Evolutionary conservation across 768 basidiomycete genomes (phyloP), one percentile per base, ranked within the genome.

Genomic region (Leccinum disarticulatum): DNA sequence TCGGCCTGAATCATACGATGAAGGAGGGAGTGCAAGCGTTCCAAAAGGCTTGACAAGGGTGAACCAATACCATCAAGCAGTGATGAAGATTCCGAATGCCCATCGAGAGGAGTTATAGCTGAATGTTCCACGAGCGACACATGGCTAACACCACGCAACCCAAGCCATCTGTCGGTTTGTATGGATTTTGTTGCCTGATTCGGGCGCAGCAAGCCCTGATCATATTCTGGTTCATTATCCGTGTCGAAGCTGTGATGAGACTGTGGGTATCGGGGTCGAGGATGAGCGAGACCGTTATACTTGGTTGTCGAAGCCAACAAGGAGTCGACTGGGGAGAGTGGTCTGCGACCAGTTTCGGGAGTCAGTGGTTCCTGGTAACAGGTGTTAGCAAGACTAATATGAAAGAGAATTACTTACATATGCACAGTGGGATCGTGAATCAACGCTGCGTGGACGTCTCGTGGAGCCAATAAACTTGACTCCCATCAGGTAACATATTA

Each of bases 71-170:
- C 81, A 25, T 90, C 82, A 4, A 81, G 78, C 51, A 87, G 71
- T 0, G 91, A 90, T 0, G 92, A 91, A 0, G 88, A 84, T 66
- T 94, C 90, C 0, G 91, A 93, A 33, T 79, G 82, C 17, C 80
- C 82, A 51, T 91, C 88, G 30, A 80, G 75, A 6, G 81, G 79
- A 4, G 83, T 81, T 3, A 79, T 70, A 10, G 79, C 78, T 22
- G 77, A 36, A 52, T 79, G 76, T 27, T 75, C 77, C 59, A 63
- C 48, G 59, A 55, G 75, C 63, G 51, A 70, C 59, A 56, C 74
- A 71, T 54, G 78, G 77, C 17, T 74, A 66, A 19, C 68, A 70
- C 63, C 56, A 55, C 73, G 71, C 19, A 68, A 53, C 17, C 69
- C 73, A 31, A 74, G 61, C 55, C 65, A 74, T 28, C 65, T 66